Conservation (phyloP, 495 filamentous ascomycete species). For the Lepidopterella palustris region DNA sequence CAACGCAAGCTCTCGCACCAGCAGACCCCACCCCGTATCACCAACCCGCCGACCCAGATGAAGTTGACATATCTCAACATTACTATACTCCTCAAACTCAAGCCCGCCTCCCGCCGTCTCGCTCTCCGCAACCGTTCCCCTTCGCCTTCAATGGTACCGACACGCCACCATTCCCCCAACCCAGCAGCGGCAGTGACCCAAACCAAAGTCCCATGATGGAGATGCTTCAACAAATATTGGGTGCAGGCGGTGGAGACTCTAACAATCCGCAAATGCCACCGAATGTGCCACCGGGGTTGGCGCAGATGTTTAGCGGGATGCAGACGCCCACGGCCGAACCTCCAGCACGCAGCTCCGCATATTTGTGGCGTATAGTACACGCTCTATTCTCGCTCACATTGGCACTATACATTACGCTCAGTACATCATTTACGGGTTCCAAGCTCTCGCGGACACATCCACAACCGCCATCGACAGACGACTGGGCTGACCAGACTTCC, state of each 20-base stretch:
- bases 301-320: slow-evolving; percentile 34
- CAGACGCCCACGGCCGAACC: slow-evolving; percentile 31
- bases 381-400: slow-evolving; percentile 63
- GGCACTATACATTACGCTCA: slow-evolving; percentile 62
- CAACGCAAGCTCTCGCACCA: neutral
- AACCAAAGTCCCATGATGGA: slow-evolving; percentile 54
- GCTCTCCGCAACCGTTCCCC: slow-evolving; percentile 9
- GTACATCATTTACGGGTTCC: slow-evolving; percentile 56
- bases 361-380: slow-evolving; percentile 73
- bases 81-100: slow-evolving; percentile 41
- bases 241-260: slow-evolving; percentile 34
- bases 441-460: slow-evolving; percentile 19
- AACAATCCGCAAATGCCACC: slow-evolving; percentile 34
- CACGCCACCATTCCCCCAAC: slow-evolving; percentile 10
- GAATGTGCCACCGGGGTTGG: slow-evolving; percentile 43
- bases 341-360: slow-evolving; percentile 43
- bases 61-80: slow-evolving; percentile 66
- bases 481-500: slow-evolving; percentile 16
- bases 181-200: slow-evolving; percentile 30
- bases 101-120: slow-evolving; percentile 11
- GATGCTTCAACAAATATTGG: slow-evolving; percentile 56
- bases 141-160: slow-evolving; percentile 27
- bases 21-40: slow-evolving; percentile 4
- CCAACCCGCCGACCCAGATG: slow-evolving; percentile 53
- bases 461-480: slow-evolving; percentile 39